A percentile compares a stretch with the other conserved stretches of the same genome.
phyloP scores from a whole-genome alignment of 805 yeast genomes.

The Candida lessepsii region DNA sequence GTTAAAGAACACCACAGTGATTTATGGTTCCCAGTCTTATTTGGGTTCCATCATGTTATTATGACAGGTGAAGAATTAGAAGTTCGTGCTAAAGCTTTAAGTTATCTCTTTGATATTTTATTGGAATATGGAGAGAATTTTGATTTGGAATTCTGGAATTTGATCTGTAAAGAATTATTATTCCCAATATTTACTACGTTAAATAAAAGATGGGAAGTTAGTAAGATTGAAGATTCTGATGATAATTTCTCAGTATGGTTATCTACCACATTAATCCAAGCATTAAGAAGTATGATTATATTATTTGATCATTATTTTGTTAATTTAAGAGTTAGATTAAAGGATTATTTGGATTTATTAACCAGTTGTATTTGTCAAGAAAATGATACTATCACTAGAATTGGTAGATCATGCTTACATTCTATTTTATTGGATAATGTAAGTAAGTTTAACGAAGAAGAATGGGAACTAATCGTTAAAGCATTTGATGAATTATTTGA shows the following conservation, averaged over 20 bases:
- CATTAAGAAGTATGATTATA: conserved; percentile 82
- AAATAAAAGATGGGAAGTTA: conserved; percentile 68
- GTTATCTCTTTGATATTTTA: conserved; percentile 75
- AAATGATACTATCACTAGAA: conserved; percentile 93
- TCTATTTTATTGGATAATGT: conserved; percentile 77
- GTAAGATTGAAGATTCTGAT: conserved; percentile 58
- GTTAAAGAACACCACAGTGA: conserved; percentile 29
- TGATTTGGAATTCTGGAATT: conserved; percentile 76
- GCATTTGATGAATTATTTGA: conserved; percentile 72
- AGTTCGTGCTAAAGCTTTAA: conserved; percentile 85
- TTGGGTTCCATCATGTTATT: conserved; percentile 81
- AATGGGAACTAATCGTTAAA: conserved; percentile 72
- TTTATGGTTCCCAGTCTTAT: conserved; percentile 84
- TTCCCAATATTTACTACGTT: conserved; percentile 89
- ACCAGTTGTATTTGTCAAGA: conserved; percentile 93
- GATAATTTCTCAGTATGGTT: conserved; percentile 95
- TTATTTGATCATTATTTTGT: conserved; percentile 81
- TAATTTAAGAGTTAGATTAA: conserved; percentile 68
- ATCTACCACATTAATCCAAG: conserved; percentile 94
- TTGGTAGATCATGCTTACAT: conserved; percentile 87
- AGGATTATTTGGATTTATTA: conserved; percentile 73
- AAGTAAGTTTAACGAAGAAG: conserved; percentile 54
- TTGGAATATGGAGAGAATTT: conserved; percentile 79
- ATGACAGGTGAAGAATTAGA: conserved; percentile 94
- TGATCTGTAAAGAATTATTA: conserved; percentile 69